These are phyloP conservation scores for Sporothrix inflata DNA, from an alignment of 2,329 filamentous ascomycete species.

Conservation along the genomic window DNA sequence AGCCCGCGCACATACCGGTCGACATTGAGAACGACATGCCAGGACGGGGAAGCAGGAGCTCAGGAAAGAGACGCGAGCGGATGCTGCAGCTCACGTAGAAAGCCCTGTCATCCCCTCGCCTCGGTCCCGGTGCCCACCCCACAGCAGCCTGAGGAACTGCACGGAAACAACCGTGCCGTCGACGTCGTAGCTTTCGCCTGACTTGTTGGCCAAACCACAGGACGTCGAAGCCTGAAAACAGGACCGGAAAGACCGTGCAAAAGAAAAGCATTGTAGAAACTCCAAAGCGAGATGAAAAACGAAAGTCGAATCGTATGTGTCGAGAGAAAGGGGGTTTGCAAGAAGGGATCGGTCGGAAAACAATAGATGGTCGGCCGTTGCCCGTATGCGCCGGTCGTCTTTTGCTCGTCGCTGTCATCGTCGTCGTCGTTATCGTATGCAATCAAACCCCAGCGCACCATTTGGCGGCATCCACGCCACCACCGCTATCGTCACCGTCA, in stretches of 20 bases:
- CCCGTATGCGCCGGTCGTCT: neutral
- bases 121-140: neutral
- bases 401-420: conserved; percentile 15
- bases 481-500: neutral
- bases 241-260: neutral
- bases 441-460: neutral
- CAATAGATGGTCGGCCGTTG: neutral
- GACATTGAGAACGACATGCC: neutral
- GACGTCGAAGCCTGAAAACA: neutral
- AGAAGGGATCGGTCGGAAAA: neutral
- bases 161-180: neutral
- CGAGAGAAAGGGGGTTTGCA: neutral
- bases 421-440: conserved; percentile 23
- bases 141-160: neutral
- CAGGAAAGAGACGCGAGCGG: neutral
- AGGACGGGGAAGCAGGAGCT: too few species aligned
- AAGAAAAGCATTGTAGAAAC: conserved; percentile 6
- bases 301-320: neutral
- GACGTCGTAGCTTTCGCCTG: neutral
- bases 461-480: too few species aligned
- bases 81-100: neutral
- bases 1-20: too few species aligned
- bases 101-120: neutral
- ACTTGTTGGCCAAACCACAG: neutral
- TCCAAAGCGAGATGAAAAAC: neutral